Evolutionary conservation across 164 flowering plant species (phyloP).

Genomic region (Magnolia changhungtana): DNA sequence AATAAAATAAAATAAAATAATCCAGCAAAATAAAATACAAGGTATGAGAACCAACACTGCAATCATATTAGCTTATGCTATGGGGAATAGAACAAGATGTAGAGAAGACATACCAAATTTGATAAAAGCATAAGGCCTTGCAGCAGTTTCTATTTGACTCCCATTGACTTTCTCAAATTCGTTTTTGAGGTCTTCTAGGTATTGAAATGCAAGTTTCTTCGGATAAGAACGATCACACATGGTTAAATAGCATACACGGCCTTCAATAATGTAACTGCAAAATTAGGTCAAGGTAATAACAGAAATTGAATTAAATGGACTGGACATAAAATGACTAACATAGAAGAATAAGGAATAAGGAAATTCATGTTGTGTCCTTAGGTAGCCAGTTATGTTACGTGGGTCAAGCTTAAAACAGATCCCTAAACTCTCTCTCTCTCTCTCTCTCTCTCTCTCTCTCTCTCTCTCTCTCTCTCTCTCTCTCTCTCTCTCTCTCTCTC

Average conservation of each 20-base stretch:
- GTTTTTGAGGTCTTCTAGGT: constrained; percentile 81
- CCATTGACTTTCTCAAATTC: constrained; percentile 90
- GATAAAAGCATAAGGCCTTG: constrained; percentile 87
- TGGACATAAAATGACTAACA: no score
- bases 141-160: constrained; percentile 86
- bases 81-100: background rate
- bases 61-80: background rate
- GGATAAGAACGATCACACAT: constrained; percentile 95
- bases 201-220: constrained; percentile 90
- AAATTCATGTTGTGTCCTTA: no score
- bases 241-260: constrained; percentile 83
- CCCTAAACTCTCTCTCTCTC: no score
- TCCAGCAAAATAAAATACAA: no score
- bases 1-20: background rate
- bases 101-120: constrained; percentile 62
- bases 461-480: no score
- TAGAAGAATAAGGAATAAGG: no score
- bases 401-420: no score
- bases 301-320: no score
- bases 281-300: constrained; percentile 43
- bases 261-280: constrained; percentile 80
- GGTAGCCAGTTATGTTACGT: no score
- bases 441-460: no score
- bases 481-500: no score
- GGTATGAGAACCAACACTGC: no score